phyloP scores from a whole-genome alignment of 441 rosid species.

The Viola pubescens region DNA sequence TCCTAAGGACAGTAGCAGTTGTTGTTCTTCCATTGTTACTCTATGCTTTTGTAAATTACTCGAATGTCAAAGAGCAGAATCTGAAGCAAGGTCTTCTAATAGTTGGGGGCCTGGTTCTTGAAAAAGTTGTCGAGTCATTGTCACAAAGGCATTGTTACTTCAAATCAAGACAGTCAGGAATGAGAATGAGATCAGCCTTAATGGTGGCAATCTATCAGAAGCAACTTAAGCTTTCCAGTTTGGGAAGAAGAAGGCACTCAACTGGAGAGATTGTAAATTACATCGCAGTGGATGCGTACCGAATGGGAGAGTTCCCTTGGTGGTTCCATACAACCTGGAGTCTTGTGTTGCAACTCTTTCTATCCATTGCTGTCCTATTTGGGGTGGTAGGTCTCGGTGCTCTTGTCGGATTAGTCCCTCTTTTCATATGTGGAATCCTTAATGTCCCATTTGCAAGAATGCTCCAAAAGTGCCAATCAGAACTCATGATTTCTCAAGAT shows the following conservation, averaged over 20 bases:
- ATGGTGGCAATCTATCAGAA: conserved; percentile 78
- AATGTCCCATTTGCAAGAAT: conserved; percentile 74
- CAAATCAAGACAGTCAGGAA: conserved; percentile 65
- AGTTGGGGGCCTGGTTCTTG: conserved; percentile 46
- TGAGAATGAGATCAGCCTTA: conserved; percentile 81
- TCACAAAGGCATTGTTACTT: conserved; percentile 74
- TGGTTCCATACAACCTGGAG: conserved; percentile 82
- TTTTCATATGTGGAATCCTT: conserved; percentile 51
- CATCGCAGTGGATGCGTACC: conserved; percentile 71
- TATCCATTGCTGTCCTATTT: conserved; percentile 51
- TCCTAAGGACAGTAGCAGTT: conserved; percentile 50
- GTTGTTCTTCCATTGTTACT: conserved; percentile 63
- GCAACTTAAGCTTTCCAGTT: conserved; percentile 70
- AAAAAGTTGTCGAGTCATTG: conserved; percentile 67
- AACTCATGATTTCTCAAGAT: conserved; percentile 76
- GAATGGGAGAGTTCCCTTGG: conserved; percentile 88
- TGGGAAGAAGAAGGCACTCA: conserved; percentile 70
- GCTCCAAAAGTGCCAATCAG: conserved; percentile 58
- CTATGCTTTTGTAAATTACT: conserved; percentile 60
- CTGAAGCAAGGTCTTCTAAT: conserved; percentile 43
- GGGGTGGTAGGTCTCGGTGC: conserved; percentile 70
- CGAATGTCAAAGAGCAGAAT: conserved; percentile 40
- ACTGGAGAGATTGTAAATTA: conserved; percentile 79
- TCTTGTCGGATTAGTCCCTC: conserved; percentile 59
- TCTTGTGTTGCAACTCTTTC: conserved; percentile 52